These are phyloP conservation scores for Saraca asoca DNA, from an alignment of 331 rosid species.

Conservation along the genomic window DNA sequence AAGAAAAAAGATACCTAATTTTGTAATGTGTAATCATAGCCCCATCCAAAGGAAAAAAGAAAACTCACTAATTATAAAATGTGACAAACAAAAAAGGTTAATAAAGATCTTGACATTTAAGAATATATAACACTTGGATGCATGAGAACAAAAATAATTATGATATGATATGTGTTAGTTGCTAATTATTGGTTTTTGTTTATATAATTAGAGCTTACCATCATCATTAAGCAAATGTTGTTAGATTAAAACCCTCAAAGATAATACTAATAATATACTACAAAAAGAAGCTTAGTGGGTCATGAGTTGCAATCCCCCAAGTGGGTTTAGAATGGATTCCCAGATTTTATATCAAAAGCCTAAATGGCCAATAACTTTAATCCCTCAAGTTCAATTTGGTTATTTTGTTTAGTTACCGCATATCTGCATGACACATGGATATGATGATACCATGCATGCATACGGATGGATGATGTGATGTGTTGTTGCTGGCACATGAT, in stretches of 20 bases:
- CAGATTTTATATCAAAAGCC: conserved; percentile 30
- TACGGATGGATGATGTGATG: too few species aligned
- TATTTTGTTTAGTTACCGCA: not conserved
- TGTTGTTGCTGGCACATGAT: conserved; percentile 30
- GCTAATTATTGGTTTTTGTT: conserved; percentile 29
- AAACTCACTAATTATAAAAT: not conserved
- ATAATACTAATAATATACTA: conserved; percentile 9
- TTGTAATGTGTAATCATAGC: conserved; percentile 32
- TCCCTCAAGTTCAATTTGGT: conserved; percentile 25
- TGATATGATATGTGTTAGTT: conserved; percentile 27
- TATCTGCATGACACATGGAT: conserved; percentile 8
- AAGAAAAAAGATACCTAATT: conserved; percentile 37
- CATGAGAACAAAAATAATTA: conserved; percentile 17
- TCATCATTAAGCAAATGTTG: conserved; percentile 32
- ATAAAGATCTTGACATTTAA: conserved; percentile 11
- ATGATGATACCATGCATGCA: conserved; percentile 31
- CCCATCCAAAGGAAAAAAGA: conserved; percentile 34
- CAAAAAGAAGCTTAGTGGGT: conserved; percentile 45
- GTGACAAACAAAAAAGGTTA: conserved; percentile 30
- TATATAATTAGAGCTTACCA: conserved; percentile 25
- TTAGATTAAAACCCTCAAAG: conserved; percentile 13
- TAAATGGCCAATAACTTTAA: not conserved
- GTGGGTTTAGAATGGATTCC: conserved; percentile 51
- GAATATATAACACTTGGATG: conserved; percentile 20
- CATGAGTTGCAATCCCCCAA: conserved; percentile 37